phyloP scores from a whole-genome alignment of 305 asterid genomes.

The Fraxinus paxiana region DNA sequence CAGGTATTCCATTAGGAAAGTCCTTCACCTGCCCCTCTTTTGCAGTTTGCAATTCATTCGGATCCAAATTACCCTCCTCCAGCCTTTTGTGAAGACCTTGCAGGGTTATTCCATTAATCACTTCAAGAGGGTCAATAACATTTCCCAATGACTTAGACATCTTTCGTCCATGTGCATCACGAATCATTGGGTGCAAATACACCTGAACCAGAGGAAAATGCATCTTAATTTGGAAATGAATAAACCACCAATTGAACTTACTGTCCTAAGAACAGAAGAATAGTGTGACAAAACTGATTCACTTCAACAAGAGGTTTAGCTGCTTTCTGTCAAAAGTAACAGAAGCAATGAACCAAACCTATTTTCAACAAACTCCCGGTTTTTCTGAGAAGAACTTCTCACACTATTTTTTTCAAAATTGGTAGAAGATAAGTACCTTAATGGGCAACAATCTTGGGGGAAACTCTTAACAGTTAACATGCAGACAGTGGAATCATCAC shows the following conservation, averaged over 20 bases:
- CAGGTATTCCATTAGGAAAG: slow-evolving; percentile 82
- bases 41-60: slow-evolving; percentile 67
- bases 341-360: not conserved
- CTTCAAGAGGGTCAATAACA: slow-evolving; percentile 90
- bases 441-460: not conserved
- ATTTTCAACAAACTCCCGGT: not conserved
- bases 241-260: not conserved
- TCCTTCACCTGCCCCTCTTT: slow-evolving; percentile 87
- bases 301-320: not conserved
- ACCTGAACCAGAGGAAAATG: slow-evolving; percentile 42
- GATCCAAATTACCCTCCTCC: slow-evolving; percentile 86
- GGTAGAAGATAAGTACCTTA: not conserved
- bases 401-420: not conserved
- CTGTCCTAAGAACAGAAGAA: not conserved
- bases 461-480: not conserved
- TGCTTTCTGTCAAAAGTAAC: not conserved
- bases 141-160: slow-evolving; percentile 96
- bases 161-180: slow-evolving; percentile 97
- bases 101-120: slow-evolving; percentile 68
- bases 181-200: slow-evolving; percentile 90
- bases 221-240: not conserved
- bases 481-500: not conserved
- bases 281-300: not conserved
- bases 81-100: slow-evolving; percentile 82
- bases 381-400: not conserved